These are phyloP conservation scores for Oenanthe sinensis DNA, from an alignment of 129 eudicot species.

Conservation along the genomic window DNA sequence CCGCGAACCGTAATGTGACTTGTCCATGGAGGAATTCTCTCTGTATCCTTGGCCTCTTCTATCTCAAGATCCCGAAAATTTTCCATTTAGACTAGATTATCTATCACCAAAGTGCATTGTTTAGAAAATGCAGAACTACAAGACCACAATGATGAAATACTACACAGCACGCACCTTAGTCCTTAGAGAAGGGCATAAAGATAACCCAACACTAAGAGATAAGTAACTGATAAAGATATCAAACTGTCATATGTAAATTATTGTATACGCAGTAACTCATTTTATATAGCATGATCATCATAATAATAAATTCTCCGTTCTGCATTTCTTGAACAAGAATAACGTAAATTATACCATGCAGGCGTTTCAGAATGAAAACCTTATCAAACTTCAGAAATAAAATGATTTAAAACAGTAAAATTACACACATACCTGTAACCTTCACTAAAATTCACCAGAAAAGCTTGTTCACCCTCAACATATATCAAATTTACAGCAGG, in stretches of 20 bases:
- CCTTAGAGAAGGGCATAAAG: background rate
- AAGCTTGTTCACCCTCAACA: background rate
- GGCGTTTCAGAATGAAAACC: background rate
- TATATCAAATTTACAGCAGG: background rate
- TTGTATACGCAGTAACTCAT: background rate
- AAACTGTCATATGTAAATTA: background rate
- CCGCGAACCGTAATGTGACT: conserved; percentile 79
- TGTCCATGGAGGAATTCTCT: conserved; percentile 66
- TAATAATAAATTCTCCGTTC: too few species aligned
- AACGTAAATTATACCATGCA: background rate
- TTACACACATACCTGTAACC: background rate
- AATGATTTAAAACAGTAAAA: background rate
- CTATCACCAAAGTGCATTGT: background rate
- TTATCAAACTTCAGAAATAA: background rate
- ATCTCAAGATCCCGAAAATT: conserved; percentile 9
- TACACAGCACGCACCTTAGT: background rate
- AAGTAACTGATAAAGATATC: background rate
- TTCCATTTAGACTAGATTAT: background rate
- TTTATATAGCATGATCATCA: background rate
- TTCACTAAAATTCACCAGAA: background rate
- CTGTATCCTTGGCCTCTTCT: conserved; percentile 12
- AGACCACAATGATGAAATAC: background rate
- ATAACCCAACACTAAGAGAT: background rate
- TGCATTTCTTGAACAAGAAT: background rate
- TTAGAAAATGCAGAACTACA: background rate